Evolutionary conservation across 2,329 filamentous ascomycete species (phyloP), one percentile per base, ranked within the genome.

Genomic region (Westerdykella aurantiaca): DNA sequence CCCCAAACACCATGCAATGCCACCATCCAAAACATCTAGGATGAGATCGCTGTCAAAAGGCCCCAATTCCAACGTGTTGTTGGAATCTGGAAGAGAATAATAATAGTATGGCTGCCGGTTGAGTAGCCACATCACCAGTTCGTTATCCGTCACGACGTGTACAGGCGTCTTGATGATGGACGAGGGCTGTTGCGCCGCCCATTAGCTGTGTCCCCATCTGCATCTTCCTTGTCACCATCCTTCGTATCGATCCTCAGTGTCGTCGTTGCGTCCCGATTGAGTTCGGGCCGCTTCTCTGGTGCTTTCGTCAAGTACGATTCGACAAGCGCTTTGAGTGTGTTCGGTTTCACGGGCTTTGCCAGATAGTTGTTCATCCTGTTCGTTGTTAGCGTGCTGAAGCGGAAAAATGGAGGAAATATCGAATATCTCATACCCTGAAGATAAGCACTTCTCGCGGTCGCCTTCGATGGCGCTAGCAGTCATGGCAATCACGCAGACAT

Each of bases 401-500:
- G 25, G 10, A 3, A 29, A 29, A 29, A 4, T 29, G 4, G 25
- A 29, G 13, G n/a, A 35, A 14, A 13, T 18, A 34, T 34, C 33
- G 33, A n/a, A n/a, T n/a, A 33, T 33, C 5, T 9, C 33, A 35
- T 35, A 35, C 33, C 91, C 91, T 1, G 88, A 88, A 39, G 89
- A 88, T n/a, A 96, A 72, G 56, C 91, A 96, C 69, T 95, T 96
- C 64, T 97, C 91, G 38, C 90, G 78, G 63, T 97, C 91, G 14
- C 91, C 91, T 63, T 93, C 86, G 48, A 97, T 97, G 3, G 91
- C 91, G 21, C 85, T 90, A 1, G 91, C 91, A 1, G 91, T 97
- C 91, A 97, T 96, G 43, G 91, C 91, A 56, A 97, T 96, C 39
- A 97, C 86, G n/a, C 96, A 74, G 1, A 94, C 81, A 51, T 87